Evolutionary conservation across 2,329 filamentous ascomycete genomes (phyloP).

Genomic region (Fusarium sp.): DNA sequence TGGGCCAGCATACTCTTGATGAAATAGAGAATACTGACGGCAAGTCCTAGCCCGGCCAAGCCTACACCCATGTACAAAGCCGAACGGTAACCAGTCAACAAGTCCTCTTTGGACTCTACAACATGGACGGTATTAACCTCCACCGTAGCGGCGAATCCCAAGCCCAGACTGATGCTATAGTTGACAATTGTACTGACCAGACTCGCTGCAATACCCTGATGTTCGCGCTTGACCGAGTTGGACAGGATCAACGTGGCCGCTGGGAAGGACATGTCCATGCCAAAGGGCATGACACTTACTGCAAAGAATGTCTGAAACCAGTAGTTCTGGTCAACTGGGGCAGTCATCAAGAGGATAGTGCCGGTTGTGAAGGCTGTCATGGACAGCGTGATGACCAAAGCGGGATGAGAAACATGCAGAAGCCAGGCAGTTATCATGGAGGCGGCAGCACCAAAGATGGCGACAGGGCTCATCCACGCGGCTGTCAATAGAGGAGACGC

Average conservation of each 20-base stretch:
- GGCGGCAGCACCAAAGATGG: conserved; percentile 57
- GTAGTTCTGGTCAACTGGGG: conserved; percentile 67
- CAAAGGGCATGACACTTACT: conserved; percentile 67
- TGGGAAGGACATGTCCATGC: conserved; percentile 73
- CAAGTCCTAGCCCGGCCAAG: conserved; percentile 22
- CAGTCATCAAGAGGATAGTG: conserved; percentile 56
- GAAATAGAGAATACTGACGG: conserved; percentile 27
- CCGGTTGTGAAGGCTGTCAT: conserved; percentile 58
- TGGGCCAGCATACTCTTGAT: conserved; percentile 23
- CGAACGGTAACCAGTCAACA: conserved; percentile 24
- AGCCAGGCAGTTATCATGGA: conserved; percentile 58
- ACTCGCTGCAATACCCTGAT: conserved; percentile 61
- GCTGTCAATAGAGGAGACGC: conserved; percentile 56
- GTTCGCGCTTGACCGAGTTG: conserved; percentile 58
- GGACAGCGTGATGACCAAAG: conserved; percentile 57
- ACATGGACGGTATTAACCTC: conserved; percentile 56
- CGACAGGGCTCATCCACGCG: conserved; percentile 58
- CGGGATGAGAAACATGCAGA: conserved; percentile 49
- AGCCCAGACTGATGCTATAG: conserved; percentile 72
- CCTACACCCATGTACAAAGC: conserved; percentile 33
- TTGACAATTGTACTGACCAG: conserved; percentile 74
- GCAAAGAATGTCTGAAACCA: conserved; percentile 72
- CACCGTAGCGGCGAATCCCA: conserved; percentile 74
- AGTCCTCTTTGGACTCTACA: conserved; percentile 21
- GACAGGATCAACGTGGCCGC: conserved; percentile 70